Evolutionary conservation across 768 basidiomycete genomes (phyloP), one percentile per base, ranked within the genome.

Genomic region (Pleurotus tuber-regium): DNA sequence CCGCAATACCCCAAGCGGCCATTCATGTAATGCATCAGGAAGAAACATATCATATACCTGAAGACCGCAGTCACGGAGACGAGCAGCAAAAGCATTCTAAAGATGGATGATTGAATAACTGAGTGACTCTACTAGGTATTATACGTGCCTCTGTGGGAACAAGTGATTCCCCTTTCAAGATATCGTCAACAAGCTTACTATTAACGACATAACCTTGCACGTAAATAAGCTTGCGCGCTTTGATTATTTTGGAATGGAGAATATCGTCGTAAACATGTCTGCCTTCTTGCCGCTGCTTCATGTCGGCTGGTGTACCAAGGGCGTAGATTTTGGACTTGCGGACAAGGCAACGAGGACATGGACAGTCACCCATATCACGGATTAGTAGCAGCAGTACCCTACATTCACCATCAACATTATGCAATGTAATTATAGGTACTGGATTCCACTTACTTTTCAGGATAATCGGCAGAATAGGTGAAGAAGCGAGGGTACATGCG

Each of bases 391-490:
- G 54, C 0, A 70, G 56, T 8, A 66, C 62, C 51, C 67, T 66
- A 51, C 4, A 35, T n/a, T 25, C 40, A 23, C 10, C 26, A 12
- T 16, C 28, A 21, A n/a, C 9, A 25, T 23, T 11, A 31, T 14
- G 26, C 5, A 35, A 11, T 26, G 7, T 18, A 51, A 18, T 14
- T 14, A 55, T 8, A 16, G 21, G 8, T 23, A n/a, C n/a, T n/a
- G n/a, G n/a, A 18, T 8, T 10, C 39, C 7, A 16, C 66, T 51
- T 53, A 76, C 72, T 72, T 72, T 48, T 75, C 73, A 4, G 69
- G 71, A 53, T 74, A 75, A 57, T 71, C 71, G 10, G 71, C 70
- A 0, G 70, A 66, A 39, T 70, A 70, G 2, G 66, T 68, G 38
- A 69, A 66, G 8, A 74, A 41, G 1, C 66, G 55, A 6, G 67